These are phyloP conservation scores for Trichoderma breve DNA, from an alignment of 2,329 filamentous ascomycete species.

Conservation along the genomic window DNA sequence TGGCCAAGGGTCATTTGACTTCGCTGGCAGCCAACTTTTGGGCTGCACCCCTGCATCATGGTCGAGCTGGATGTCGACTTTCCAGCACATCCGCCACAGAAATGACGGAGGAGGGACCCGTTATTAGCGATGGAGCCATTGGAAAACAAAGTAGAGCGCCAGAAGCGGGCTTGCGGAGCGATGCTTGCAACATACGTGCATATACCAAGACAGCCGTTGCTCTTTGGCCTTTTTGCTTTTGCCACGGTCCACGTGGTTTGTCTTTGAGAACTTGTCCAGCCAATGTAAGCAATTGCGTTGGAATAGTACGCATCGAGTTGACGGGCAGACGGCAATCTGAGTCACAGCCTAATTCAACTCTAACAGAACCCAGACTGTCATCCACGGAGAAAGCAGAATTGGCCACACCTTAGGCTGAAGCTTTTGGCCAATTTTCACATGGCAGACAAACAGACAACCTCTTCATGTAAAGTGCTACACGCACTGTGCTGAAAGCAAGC, in stretches of 20 bases:
- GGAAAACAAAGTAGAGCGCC: not conserved
- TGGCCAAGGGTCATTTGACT: constrained; percentile 8
- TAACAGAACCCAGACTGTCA: not conserved
- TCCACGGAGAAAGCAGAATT: not conserved
- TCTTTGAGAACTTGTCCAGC: not conserved
- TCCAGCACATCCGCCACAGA: constrained; percentile 7
- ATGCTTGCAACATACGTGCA: not conserved
- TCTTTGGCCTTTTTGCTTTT: not conserved
- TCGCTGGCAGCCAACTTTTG: not conserved
- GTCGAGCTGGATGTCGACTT: not conserved
- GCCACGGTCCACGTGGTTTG: not conserved
- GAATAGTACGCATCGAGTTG: not conserved
- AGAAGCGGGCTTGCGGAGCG: not conserved
- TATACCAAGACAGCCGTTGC: not conserved
- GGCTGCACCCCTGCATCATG: constrained; percentile 7
- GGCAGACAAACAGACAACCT: not conserved
- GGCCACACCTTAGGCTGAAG: not conserved
- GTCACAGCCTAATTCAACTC: not conserved
- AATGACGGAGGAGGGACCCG: not conserved
- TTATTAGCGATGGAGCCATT: not conserved
- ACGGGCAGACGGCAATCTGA: not conserved
- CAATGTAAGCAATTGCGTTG: not conserved
- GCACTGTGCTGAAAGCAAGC: not conserved
- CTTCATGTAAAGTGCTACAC: not conserved
- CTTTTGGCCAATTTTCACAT: not conserved